Conservation (phyloP, 1,284 basidiomycete species). For the Ganoderma lingzhi region DNA sequence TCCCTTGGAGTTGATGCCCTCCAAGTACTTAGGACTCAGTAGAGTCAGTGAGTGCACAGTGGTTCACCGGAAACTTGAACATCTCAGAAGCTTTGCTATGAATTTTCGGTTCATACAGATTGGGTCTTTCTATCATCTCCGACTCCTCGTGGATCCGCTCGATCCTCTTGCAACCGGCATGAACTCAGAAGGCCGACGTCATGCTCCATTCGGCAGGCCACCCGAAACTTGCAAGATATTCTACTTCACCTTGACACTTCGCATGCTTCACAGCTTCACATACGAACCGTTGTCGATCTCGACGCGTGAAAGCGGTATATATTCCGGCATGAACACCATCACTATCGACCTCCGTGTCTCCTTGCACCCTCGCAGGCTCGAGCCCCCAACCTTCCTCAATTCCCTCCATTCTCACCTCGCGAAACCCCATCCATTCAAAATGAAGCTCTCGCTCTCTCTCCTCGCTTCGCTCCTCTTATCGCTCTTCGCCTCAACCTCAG, state of each 20-base stretch:
- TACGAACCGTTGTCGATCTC: background rate
- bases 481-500: background rate
- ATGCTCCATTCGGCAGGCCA: background rate
- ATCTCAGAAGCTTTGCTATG: no score
- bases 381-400: background rate
- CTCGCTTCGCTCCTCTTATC: background rate
- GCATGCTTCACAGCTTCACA: background rate
- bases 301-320: constrained; percentile 1
- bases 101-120: no score
- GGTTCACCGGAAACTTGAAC: no score
- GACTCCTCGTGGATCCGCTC: no score
- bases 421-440: background rate
- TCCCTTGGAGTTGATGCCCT: no score
- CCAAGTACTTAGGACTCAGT: no score
- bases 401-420: background rate
- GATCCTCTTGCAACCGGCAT: background rate
- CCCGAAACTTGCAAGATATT: background rate
- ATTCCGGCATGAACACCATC: background rate
- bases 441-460: constrained; percentile 2
- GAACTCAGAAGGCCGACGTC: background rate
- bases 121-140: no score
- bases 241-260: background rate
- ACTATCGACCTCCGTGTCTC: background rate
- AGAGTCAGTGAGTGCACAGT: no score
- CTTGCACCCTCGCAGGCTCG: background rate